phyloP scores from a whole-genome alignment of 73 alveolate genomes.

The Tetrahymena thermophila region DNA sequence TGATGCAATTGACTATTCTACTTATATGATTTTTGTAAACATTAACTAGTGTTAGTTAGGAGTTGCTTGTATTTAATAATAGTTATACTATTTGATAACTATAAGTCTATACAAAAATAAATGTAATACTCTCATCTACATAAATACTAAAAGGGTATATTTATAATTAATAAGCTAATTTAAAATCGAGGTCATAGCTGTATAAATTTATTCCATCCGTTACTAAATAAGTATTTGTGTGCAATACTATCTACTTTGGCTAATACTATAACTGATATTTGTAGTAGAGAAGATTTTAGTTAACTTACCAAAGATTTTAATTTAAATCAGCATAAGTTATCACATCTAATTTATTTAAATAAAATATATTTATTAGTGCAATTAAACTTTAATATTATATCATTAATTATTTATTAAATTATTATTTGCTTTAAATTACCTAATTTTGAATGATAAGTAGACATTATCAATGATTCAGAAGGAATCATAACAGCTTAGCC shows the following conservation, averaged over 20 bases:
- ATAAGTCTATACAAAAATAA: neutral
- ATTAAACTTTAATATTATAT: too few relatives aligned
- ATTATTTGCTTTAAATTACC: too few relatives aligned
- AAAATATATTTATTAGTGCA: too few relatives aligned
- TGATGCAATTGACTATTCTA: neutral
- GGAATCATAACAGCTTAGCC: neutral
- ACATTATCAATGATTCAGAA: neutral
- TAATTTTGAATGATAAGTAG: neutral
- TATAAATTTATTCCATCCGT: neutral
- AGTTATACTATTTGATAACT: neutral
- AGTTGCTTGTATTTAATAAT: neutral
- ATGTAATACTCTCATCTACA: neutral
- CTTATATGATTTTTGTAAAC: neutral
- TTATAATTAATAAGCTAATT: neutral
- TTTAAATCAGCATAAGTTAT: neutral
- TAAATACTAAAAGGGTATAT: neutral
- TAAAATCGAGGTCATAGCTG: neutral
- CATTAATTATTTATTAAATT: too few relatives aligned
- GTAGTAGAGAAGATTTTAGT: neutral
- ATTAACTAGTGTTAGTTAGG: neutral
- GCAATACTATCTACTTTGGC: neutral
- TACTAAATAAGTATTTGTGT: neutral
- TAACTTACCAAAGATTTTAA: neutral
- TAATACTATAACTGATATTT: neutral
- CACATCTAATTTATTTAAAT: neutral